A percentile compares a stretch with the other conserved stretches of the same genome.
These are phyloP conservation scores for Fusarium mundagurra DNA, from an alignment of 2,329 filamentous ascomycete genomes.

Conservation along the genomic window DNA sequence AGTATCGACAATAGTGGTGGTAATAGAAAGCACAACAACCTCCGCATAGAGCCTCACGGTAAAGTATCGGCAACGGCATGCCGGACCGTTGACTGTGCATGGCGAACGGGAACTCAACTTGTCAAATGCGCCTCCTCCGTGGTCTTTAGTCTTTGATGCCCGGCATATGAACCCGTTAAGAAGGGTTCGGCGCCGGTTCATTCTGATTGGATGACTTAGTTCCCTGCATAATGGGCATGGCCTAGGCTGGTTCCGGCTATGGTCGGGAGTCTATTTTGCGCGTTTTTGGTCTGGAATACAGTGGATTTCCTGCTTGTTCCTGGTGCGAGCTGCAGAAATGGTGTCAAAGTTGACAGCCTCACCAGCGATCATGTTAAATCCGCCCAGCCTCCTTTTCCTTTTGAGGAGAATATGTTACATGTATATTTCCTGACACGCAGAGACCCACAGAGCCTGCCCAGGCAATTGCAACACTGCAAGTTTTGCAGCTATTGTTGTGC, in stretches of 20 bases:
- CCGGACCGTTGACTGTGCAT: slow-evolving; percentile 42
- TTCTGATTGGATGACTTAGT: slow-evolving; percentile 40
- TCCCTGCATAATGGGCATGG: slow-evolving; percentile 33
- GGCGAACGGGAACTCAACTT: slow-evolving; percentile 37
- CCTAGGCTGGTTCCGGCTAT: slow-evolving; percentile 34
- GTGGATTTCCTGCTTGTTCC: slow-evolving; percentile 11
- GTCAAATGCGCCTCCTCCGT: slow-evolving; percentile 35
- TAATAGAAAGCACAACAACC: slow-evolving; percentile 17
- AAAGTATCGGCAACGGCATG: slow-evolving; percentile 37
- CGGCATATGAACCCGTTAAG: slow-evolving; percentile 29
- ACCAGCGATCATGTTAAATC: background rate
- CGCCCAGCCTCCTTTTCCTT: background rate
- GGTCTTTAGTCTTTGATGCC: slow-evolving; percentile 25
- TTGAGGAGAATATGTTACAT: slow-evolving; percentile 6
- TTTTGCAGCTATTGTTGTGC: background rate
- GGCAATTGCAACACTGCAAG: background rate
- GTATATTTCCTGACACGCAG: background rate
- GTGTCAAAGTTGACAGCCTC: slow-evolving; percentile 26
- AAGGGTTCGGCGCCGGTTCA: slow-evolving; percentile 12
- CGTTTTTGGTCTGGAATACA: slow-evolving; percentile 18
- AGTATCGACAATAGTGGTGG: slow-evolving; percentile 13
- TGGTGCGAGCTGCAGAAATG: slow-evolving; percentile 13
- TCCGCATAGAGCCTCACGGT: slow-evolving; percentile 29
- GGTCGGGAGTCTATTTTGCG: slow-evolving; percentile 21
- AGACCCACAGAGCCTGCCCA: slow-evolving; percentile 6